phyloP scores from a whole-genome alignment of 108 stramenopile genomes.

The Phaeodactylum tricornutum region DNA sequence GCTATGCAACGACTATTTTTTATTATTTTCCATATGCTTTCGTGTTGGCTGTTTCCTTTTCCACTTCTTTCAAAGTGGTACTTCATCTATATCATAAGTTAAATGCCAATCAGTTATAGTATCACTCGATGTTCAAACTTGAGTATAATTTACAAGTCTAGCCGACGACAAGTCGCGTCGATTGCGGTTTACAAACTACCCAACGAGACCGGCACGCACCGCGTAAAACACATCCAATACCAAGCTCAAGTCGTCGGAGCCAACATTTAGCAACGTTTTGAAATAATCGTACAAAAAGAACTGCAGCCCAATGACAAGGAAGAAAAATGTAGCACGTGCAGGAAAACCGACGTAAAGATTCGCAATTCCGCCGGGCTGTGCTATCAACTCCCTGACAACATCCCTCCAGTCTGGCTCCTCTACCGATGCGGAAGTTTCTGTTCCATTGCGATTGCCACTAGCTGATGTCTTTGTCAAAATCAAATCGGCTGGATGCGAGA shows the following conservation, averaged over 20 bases:
- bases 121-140: too few species aligned
- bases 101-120: too few species aligned
- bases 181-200: too few species aligned
- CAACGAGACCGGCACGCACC: slow-evolving; percentile 59
- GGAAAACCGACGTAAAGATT: slow-evolving; percentile 77
- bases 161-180: too few species aligned
- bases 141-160: too few species aligned
- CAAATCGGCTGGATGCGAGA: slow-evolving; percentile 83
- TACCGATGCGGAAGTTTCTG: slow-evolving; percentile 5
- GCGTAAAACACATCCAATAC: slow-evolving; percentile 89
- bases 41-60: too few species aligned
- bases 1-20: too few species aligned
- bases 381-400: slow-evolving; percentile 55
- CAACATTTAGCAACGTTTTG: slow-evolving; percentile 71
- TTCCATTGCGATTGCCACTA: slow-evolving; percentile 3
- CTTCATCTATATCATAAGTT: too few species aligned
- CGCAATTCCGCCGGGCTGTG: slow-evolving; percentile 55
- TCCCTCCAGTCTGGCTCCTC: slow-evolving; percentile 47
- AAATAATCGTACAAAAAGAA: slow-evolving; percentile 87
- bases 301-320: slow-evolving; percentile 83
- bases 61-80: too few species aligned
- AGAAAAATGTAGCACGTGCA: slow-evolving; percentile 75
- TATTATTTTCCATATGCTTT: too few species aligned
- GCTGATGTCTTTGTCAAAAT: slow-evolving; percentile 74
- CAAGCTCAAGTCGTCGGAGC: slow-evolving; percentile 75